phyloP scores from a whole-genome alignment of 1,139 yeast species.

The Wickerhamomyces sp. region DNA sequence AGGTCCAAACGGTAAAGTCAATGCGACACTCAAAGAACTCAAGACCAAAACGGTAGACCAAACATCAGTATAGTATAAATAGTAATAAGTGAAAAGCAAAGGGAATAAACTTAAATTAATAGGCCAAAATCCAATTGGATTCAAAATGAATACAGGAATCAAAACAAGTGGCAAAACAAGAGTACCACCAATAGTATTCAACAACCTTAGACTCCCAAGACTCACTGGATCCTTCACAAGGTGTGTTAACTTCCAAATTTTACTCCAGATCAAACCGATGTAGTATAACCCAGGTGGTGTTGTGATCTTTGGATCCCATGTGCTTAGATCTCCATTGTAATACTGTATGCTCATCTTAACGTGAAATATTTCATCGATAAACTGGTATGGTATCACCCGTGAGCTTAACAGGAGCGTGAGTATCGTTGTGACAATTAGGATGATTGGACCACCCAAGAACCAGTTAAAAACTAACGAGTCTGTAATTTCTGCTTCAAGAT shows the following conservation, averaged over 20 bases:
- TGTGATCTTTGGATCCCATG: constrained; percentile 89
- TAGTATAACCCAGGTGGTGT: constrained; percentile 93
- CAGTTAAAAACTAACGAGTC: constrained; percentile 21
- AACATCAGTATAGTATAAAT: constrained; percentile 85
- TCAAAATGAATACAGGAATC: constrained; percentile 31
- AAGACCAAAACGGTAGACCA: constrained; percentile 79
- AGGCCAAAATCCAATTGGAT: constrained; percentile 41
- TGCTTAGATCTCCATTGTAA: constrained; percentile 49
- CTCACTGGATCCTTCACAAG: constrained; percentile 30
- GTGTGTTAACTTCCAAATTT: constrained; percentile 23
- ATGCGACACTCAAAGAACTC: constrained; percentile 38
- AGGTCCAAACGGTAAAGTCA: constrained; percentile 30
- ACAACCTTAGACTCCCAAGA: constrained; percentile 44
- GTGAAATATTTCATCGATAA: constrained; percentile 77
- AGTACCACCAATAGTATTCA: constrained; percentile 62
- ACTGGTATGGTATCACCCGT: constrained; percentile 16
- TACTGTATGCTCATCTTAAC: constrained; percentile 71
- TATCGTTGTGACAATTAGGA: constrained; percentile 6
- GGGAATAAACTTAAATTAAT: constrained; percentile 59
- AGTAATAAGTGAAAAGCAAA: constrained; percentile 63
- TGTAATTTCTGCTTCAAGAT: constrained; percentile 22
- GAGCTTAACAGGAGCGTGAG: constrained; percentile 16
- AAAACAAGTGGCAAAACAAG: constrained; percentile 43
- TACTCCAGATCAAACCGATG: constrained; percentile 49
- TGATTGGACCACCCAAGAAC: constrained; percentile 20